These are phyloP conservation scores for Moricandia moricandioides DNA, from an alignment of 345 rosid species.

Conservation along the genomic window DNA sequence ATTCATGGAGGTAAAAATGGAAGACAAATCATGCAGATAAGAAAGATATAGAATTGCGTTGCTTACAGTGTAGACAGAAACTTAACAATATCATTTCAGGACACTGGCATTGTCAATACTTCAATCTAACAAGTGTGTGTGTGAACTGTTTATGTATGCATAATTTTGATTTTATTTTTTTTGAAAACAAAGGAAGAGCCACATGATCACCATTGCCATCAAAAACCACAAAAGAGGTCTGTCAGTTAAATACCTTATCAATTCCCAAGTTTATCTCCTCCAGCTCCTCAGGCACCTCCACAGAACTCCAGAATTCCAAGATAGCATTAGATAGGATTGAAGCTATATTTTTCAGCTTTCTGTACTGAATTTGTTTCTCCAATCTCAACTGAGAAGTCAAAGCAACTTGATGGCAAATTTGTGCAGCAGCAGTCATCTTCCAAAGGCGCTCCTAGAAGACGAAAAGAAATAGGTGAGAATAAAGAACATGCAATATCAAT, in stretches of 20 bases:
- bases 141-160: background rate
- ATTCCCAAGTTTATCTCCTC: slow-evolving; percentile 31
- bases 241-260: slow-evolving; percentile 32
- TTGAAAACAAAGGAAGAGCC: background rate
- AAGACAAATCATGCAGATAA: slow-evolving; percentile 6
- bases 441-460: slow-evolving; percentile 86
- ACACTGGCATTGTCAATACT: slow-evolving; percentile 11
- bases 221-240: slow-evolving; percentile 19
- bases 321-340: slow-evolving; percentile 72
- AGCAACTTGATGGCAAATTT: slow-evolving; percentile 71
- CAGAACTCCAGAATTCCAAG: slow-evolving; percentile 82
- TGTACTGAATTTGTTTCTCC: slow-evolving; percentile 47
- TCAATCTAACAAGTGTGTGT: background rate
- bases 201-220: slow-evolving; percentile 3
- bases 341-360: slow-evolving; percentile 64
- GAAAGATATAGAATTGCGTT: background rate
- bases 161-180: background rate
- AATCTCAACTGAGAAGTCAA: slow-evolving; percentile 58
- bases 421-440: slow-evolving; percentile 97
- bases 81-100: slow-evolving; percentile 15
- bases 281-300: slow-evolving; percentile 47
- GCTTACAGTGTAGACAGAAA: slow-evolving; percentile 12
- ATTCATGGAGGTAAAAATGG: background rate
- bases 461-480: background rate
- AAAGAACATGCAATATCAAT: background rate